Conservation (phyloP, 106 monocot species). For the Cymbidium sinense region DNA sequence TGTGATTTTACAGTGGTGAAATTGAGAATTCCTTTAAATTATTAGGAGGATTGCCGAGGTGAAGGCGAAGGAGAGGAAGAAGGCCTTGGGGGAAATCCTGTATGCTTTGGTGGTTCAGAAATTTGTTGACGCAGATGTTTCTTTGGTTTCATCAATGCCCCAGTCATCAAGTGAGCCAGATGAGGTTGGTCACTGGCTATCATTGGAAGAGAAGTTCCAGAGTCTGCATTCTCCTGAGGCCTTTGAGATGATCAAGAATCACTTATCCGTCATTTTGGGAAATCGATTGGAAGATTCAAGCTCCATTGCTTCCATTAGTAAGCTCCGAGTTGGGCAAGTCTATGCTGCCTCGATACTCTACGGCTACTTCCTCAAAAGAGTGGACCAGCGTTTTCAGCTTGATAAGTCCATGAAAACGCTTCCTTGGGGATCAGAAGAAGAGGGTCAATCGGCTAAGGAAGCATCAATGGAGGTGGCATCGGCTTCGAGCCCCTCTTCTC, state of each 20-base stretch:
- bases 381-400: conserved; percentile 67
- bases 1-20: background rate
- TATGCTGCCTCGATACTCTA: conserved; percentile 83
- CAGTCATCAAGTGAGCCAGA: conserved; percentile 21
- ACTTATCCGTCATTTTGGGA: conserved; percentile 56
- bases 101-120: conserved; percentile 73
- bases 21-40: background rate
- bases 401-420: conserved; percentile 71
- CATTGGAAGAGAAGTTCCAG: conserved; percentile 46
- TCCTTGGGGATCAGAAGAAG: conserved; percentile 50
- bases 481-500: conserved; percentile 8
- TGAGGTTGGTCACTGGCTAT: conserved; percentile 31
- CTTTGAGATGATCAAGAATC: conserved; percentile 68
- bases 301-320: conserved; percentile 48
- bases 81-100: conserved; percentile 58
- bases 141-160: conserved; percentile 42
- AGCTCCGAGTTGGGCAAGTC: conserved; percentile 64
- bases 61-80: conserved; percentile 63
- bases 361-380: conserved; percentile 78
- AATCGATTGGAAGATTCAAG: conserved; percentile 29
- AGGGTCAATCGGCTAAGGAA: background rate
- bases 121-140: conserved; percentile 63
- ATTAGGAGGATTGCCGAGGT: conserved; percentile 72
- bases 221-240: conserved; percentile 60
- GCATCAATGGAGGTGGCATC: conserved; percentile 12